Evolutionary conservation across 2,329 filamentous ascomycete genomes (phyloP).

Genomic region (Cordyceps cicadae): DNA sequence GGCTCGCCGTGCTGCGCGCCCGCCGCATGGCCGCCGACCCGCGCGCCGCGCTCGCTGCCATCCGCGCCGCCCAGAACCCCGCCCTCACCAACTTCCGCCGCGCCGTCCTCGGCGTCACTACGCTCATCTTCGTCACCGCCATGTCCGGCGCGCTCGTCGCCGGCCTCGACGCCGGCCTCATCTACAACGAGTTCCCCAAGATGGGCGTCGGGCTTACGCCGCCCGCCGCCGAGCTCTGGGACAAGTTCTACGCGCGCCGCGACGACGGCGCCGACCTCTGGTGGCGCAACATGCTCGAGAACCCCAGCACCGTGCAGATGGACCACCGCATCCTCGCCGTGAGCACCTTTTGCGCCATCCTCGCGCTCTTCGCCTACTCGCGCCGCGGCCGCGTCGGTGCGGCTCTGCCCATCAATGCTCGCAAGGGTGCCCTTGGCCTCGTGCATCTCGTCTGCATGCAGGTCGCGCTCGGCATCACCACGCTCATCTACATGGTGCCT

Average conservation of each 20-base stretch:
- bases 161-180: slow-evolving; percentile 88
- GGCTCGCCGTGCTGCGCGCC: slow-evolving; percentile 73
- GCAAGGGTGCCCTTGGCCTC: slow-evolving; percentile 66
- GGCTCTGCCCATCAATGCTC: slow-evolving; percentile 54
- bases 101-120: slow-evolving; percentile 60
- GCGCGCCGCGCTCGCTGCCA: slow-evolving; percentile 47
- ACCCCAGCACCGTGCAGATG: slow-evolving; percentile 89
- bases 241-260: slow-evolving; percentile 74
- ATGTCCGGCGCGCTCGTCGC: slow-evolving; percentile 93
- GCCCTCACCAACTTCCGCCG: slow-evolving; percentile 66
- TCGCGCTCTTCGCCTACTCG: slow-evolving; percentile 74
- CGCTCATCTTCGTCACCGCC: slow-evolving; percentile 77
- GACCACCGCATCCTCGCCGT: slow-evolving; percentile 90
- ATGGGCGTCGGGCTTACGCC: slow-evolving; percentile 84
- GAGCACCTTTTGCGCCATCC: slow-evolving; percentile 74
- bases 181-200: slow-evolving; percentile 97
- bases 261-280: slow-evolving; percentile 74
- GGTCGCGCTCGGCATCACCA: slow-evolving; percentile 78
- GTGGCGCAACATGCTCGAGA: slow-evolving; percentile 98
- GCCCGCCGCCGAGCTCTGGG: slow-evolving; percentile 73
- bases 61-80: slow-evolving; percentile 57
- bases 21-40: slow-evolving; percentile 63
- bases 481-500: slow-evolving; percentile 89
- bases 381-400: slow-evolving; percentile 52
- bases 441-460: slow-evolving; percentile 78